These are phyloP conservation scores for Rubia occidens DNA, from an alignment of 305 asterid genomes.

Conservation along the genomic window DNA sequence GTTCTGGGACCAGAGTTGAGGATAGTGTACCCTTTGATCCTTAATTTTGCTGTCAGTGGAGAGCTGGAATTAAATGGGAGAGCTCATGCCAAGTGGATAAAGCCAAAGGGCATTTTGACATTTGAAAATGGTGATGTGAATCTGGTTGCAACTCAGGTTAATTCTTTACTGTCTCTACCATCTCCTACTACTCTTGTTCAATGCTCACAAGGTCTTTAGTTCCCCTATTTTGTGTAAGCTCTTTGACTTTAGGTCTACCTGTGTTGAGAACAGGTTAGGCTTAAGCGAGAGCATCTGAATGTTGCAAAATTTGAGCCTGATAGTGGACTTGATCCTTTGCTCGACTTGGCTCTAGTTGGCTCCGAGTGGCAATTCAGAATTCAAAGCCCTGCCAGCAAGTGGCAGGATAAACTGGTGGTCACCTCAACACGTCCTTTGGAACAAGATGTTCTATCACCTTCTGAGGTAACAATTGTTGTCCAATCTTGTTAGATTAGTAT, in stretches of 20 bases:
- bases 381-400: conserved; percentile 95
- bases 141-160: conserved; percentile 98
- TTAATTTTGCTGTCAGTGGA: conserved; percentile 94
- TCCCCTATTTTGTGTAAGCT: conserved; percentile 9
- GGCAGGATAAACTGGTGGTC: conserved; percentile 96
- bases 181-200: conserved; percentile 4
- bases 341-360: conserved; percentile 91
- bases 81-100: conserved; percentile 90
- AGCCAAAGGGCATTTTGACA: conserved; percentile 75
- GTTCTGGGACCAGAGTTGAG: conserved; percentile 90
- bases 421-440: conserved; percentile 96
- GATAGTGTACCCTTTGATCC: conserved; percentile 87
- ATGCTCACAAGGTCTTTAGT: conserved; percentile 1
- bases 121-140: conserved; percentile 97
- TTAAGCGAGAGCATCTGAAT: conserved; percentile 87
- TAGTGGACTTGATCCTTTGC: conserved; percentile 84
- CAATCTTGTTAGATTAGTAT: not conserved
- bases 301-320: conserved; percentile 97
- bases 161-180: conserved; percentile 10
- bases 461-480: conserved; percentile 52
- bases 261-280: conserved; percentile 60
- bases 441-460: conserved; percentile 85
- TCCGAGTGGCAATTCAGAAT: conserved; percentile 99
- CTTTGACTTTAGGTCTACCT: conserved; percentile 15
- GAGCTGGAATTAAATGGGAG: conserved; percentile 93